Conservation (phyloP, 108 stramenopile species). For the Craspedostauros australis region DNA sequence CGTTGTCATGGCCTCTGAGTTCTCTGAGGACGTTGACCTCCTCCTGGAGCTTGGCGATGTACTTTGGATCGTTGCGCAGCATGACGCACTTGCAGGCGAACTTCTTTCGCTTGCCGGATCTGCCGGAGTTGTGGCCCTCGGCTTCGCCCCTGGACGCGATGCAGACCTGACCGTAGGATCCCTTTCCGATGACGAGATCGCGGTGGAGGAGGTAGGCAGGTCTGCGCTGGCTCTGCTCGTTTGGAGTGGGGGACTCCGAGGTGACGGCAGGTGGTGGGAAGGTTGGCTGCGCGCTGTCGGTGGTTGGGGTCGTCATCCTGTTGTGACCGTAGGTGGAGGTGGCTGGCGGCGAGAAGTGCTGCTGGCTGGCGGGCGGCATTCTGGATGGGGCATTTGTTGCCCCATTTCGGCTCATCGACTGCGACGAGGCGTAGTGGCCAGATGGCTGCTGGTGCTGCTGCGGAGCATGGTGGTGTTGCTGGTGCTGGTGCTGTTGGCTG, state of each 20-base stretch:
- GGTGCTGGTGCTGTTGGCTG: constrained; percentile 12
- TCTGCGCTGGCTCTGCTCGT: constrained; percentile 45
- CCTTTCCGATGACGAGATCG: constrained; percentile 86
- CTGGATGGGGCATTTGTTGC: constrained; percentile 21
- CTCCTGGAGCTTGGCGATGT: constrained; percentile 89
- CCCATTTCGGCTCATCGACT: constrained; percentile 11
- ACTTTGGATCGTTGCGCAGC: constrained; percentile 84
- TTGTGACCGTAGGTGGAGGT: constrained; percentile 7
- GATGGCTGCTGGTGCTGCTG: not conserved
- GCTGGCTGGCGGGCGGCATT: constrained; percentile 7
- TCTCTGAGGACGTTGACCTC: constrained; percentile 88
- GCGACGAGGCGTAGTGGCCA: constrained; percentile 17
- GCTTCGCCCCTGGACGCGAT: constrained; percentile 83
- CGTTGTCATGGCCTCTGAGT: constrained; percentile 72
- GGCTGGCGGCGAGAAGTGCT: constrained; percentile 18
- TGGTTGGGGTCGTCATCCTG: constrained; percentile 19
- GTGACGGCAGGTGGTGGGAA: constrained; percentile 55
- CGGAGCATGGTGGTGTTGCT: constrained; percentile 1
- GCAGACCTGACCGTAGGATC: constrained; percentile 89
- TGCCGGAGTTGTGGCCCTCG: constrained; percentile 46
- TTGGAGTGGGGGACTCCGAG: constrained; percentile 36
- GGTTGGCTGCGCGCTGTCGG: constrained; percentile 27
- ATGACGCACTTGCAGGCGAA: constrained; percentile 91
- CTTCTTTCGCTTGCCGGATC: constrained; percentile 80
- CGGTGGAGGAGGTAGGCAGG: constrained; percentile 86